A percentile compares a stretch with the other conserved stretches of the same genome.
These are phyloP conservation scores for Exophiala bonariae DNA, from an alignment of 2,329 filamentous ascomycete genomes.

Conservation along the genomic window DNA sequence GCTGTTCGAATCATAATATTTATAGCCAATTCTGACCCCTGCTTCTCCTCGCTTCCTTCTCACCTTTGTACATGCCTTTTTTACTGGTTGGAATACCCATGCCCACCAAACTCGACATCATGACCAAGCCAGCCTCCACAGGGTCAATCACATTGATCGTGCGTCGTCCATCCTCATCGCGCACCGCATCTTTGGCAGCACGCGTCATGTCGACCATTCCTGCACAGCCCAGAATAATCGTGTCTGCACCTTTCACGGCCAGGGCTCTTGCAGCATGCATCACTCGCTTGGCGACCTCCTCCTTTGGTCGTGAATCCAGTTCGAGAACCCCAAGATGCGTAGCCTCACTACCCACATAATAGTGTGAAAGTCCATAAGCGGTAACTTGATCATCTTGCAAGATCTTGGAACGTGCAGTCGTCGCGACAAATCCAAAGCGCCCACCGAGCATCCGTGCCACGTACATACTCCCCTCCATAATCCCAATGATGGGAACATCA, in stretches of 20 bases:
- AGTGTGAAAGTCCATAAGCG: constrained; percentile 43
- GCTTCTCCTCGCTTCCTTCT: constrained; percentile 27
- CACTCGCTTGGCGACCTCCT: constrained; percentile 42
- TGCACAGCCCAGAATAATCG: constrained; percentile 48
- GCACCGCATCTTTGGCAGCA: constrained; percentile 49
- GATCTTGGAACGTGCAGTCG: constrained; percentile 40
- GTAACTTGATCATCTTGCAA: constrained; percentile 42
- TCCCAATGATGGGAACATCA: constrained; percentile 47
- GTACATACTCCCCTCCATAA: constrained; percentile 55
- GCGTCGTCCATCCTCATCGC: constrained; percentile 35
- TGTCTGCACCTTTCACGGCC: constrained; percentile 44
- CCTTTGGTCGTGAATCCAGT: constrained; percentile 39
- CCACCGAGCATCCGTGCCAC: constrained; percentile 51
- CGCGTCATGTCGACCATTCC: constrained; percentile 50
- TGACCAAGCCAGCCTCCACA: constrained; percentile 43
- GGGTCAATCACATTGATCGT: constrained; percentile 52
- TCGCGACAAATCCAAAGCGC: constrained; percentile 47
- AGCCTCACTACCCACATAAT: constrained; percentile 44
- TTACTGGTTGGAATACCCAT: constrained; percentile 34
- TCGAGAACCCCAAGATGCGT: constrained; percentile 48
- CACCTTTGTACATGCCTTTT: constrained; percentile 32
- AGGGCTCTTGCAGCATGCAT: constrained; percentile 39
- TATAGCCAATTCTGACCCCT: constrained; percentile 32
- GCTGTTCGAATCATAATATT: too few relatives aligned
- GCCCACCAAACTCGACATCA: constrained; percentile 29